Base-by-base conservation (phyloP, 2,329 filamentous ascomycete species). In the Colletotrichum chrysophilum region DNA sequence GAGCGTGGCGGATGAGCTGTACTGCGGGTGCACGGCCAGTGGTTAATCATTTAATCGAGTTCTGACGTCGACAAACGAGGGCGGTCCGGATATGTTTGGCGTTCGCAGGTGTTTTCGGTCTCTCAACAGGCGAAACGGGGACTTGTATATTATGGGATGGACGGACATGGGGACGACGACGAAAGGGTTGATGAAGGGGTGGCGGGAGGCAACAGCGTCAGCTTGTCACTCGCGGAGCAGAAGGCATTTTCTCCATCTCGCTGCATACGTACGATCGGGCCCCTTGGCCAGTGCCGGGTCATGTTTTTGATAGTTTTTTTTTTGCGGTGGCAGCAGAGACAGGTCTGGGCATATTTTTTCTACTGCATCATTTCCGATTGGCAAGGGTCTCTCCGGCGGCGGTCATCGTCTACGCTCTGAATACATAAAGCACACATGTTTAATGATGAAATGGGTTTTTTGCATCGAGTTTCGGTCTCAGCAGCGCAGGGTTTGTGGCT, bases 111-210 rank as follows among this genome's bases (percentile, higher is more conserved):
- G 64, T 73, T 73, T 73, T 52, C 70, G 73, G 73, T 75, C 70
- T 68, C 64, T 75, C 73, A 75, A 76, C 71, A 76, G 74, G 74
- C 71, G 74, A 76, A 76, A 66, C 28, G 60, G 71, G 67, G 64
- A 68, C 71, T 71, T 76, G 74, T 76, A 76, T 62, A 76, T 56
- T 76, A 76, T 32, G 71, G 74, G 36, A 70, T 5, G 64, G 64
- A 58, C n/a, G 43, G 56, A 30, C 24, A 21, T 56, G 55, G 21
- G 26, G 30, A 66, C 69, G 64, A 52, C 55, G 67, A 48, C 24
- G 32, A 26, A 75, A 69, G 13, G 62, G 14, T 48, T 62, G 62
- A 72, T 21, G 62, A 71, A 36, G 55, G 56, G 55, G 14, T 61
- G 38, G 30, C 13, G 65, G 43, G 28, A 30, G 18, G 36, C 36